Conservation (phyloP, 345 rosid genomes). For the Gossypium ekmanianum region DNA sequence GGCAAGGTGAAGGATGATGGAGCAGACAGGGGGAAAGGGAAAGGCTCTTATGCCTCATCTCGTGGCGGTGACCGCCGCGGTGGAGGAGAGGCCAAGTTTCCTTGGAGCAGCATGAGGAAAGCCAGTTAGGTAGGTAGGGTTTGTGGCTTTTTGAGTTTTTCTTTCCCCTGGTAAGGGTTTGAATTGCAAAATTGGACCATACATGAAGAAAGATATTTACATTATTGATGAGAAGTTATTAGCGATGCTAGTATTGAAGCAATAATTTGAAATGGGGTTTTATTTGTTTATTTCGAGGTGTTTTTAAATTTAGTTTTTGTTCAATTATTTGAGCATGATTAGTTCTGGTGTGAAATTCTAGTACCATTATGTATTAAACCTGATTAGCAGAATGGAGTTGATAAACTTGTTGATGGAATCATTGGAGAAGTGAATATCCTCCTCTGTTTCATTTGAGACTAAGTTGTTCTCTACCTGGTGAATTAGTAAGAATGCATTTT, state of each 20-base stretch:
- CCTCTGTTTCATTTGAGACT: too few relatives aligned
- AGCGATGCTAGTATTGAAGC: not conserved
- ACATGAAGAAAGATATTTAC: not conserved
- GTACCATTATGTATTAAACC: not conserved
- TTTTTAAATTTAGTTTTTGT: not conserved
- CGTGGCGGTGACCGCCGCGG: not conserved
- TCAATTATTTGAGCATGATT: not conserved
- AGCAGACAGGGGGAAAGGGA: conserved; percentile 14
- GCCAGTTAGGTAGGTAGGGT: conserved; percentile 32
- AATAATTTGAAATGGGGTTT: not conserved
- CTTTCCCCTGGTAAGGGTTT: not conserved
- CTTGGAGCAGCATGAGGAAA: conserved; percentile 74
- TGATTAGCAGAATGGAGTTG: not conserved
- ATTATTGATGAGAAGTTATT: not conserved
- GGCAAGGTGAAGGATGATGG: conserved; percentile 35
- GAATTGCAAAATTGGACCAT: not conserved
- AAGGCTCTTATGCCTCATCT: conserved; percentile 14
- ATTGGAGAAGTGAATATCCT: not conserved
- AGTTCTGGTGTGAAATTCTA: not conserved
- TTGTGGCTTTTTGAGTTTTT: not conserved
- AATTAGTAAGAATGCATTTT: not conserved
- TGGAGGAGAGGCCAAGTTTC: conserved; percentile 44
- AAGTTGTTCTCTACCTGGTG: not conserved
- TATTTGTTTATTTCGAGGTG: not conserved
- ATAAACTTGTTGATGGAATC: not conserved